phyloP scores from a whole-genome alignment of 345 rosid species.

The Eucalyptus regnans region DNA sequence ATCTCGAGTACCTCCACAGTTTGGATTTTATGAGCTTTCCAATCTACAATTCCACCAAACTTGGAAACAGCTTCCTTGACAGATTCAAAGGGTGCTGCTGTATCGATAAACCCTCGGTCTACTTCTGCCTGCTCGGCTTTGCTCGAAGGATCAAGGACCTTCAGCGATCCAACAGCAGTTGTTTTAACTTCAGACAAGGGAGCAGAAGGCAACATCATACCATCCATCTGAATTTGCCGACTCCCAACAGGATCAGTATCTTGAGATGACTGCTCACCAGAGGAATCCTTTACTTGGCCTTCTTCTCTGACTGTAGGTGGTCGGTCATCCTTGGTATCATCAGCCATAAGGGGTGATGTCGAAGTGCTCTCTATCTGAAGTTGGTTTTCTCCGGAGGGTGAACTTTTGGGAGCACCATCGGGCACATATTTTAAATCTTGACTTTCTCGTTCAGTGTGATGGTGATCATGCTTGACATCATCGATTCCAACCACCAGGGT shows the following conservation, averaged over 20 bases:
- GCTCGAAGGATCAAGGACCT: background rate
- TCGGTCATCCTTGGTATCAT: background rate
- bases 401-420: background rate
- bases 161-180: background rate
- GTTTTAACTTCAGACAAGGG: background rate
- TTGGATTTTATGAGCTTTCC: conserved; percentile 86
- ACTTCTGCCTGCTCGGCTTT: conserved; percentile 5
- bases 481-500: background rate
- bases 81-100: conserved; percentile 84
- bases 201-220: background rate
- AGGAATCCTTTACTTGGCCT: background rate
- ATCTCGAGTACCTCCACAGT: conserved; percentile 57
- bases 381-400: background rate
- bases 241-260: background rate
- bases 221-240: background rate
- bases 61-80: conserved; percentile 93
- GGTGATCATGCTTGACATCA: background rate
- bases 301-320: background rate
- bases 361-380: background rate
- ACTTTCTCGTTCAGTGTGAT: background rate
- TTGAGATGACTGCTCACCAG: background rate
- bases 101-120: conserved; percentile 57
- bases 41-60: conserved; percentile 93
- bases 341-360: background rate
- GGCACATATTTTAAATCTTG: background rate